phyloP scores from a whole-genome alignment of 2,329 filamentous ascomycete species.

The Colletotrichum lindemuthianum region DNA sequence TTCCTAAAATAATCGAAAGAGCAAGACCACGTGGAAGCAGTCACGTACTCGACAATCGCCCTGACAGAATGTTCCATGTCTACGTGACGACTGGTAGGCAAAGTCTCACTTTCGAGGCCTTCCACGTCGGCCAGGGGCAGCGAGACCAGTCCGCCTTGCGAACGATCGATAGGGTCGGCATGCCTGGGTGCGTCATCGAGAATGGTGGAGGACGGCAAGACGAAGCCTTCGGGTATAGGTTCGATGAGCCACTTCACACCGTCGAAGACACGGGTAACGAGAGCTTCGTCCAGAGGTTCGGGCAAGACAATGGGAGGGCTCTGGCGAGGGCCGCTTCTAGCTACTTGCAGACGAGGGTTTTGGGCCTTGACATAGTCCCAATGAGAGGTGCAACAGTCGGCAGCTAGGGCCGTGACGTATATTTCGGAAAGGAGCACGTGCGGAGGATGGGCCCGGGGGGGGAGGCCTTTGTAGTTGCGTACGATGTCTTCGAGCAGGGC shows the following conservation, averaged over 20 bases:
- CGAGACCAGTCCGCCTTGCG: constrained; percentile 30
- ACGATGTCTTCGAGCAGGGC: constrained; percentile 67
- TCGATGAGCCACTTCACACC: constrained; percentile 65
- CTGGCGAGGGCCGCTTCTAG: constrained; percentile 36
- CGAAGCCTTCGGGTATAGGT: constrained; percentile 67
- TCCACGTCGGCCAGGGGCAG: constrained; percentile 41
- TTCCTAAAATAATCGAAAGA: constrained; percentile 68
- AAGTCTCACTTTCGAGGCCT: constrained; percentile 45
- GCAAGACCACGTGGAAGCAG: constrained; percentile 70
- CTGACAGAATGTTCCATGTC: constrained; percentile 66
- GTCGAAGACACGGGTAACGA: constrained; percentile 67
- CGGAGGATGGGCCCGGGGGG: constrained; percentile 58
- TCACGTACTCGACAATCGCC: constrained; percentile 70
- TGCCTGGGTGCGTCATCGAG: constrained; percentile 61
- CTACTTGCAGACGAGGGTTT: constrained; percentile 9
- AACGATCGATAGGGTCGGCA: constrained; percentile 18
- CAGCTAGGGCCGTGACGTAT: constrained; percentile 70
- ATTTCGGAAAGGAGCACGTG: constrained; percentile 72
- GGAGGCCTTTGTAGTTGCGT: constrained; percentile 61
- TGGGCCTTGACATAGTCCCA: constrained; percentile 59
- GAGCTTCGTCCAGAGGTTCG: constrained; percentile 56
- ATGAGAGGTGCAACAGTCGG: constrained; percentile 72
- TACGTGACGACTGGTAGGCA: constrained; percentile 47
- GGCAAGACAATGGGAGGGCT: constrained; percentile 40
- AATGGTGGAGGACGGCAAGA: constrained; percentile 66